Evolutionary conservation across 805 yeast genomes (phyloP), one percentile per base, ranked within the genome.

Genomic region (Lipomyces chichibuensis): DNA sequence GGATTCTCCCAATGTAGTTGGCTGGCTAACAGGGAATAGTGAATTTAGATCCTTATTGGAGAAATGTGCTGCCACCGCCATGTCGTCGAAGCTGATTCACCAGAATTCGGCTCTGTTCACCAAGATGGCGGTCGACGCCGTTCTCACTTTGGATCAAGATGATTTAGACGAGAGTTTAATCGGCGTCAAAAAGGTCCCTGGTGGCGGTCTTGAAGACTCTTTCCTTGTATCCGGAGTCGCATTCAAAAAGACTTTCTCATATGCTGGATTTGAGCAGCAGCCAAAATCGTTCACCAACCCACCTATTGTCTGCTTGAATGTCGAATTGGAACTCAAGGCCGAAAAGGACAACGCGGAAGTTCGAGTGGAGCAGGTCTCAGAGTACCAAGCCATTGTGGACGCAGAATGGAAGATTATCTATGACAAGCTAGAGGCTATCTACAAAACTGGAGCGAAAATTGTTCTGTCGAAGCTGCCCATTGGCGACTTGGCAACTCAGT

Each of bases 291-390:
- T 95, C 77, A 74, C 75, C 23, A 83, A 91, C 78, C 97, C 99
- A 58, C 91, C 88, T 78, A 87, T 95, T 70, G 81, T 95, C 65
- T 86, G 88, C 74, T 83, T 95, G 75, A 95, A 95, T 76, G 93
- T 95, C 53, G 99, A 95, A 78, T 84, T 95, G 73, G 99, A 95
- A 81, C 86, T 95, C 76, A 95, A 95, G 81, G 98, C 98, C 1
- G 99, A 95, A 81, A 94, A 92, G 82, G 99, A 95, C 79, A 95
- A 95, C 77, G 99, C 99, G 9, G 99, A 95, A 82, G 98, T 95
- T 43, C 87, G 99, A 73, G 95, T 95, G 60, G 96, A 91, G 75
- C 89, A 92, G 77, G 98, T 95, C 64, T 85, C 86, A 66, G 98
- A 94, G 74, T 95, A 95, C 80, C 99, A 95, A 82, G 92, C 89